Conservation (phyloP, 1,284 basidiomycete species). For the Sporisorium sorghi region DNA sequence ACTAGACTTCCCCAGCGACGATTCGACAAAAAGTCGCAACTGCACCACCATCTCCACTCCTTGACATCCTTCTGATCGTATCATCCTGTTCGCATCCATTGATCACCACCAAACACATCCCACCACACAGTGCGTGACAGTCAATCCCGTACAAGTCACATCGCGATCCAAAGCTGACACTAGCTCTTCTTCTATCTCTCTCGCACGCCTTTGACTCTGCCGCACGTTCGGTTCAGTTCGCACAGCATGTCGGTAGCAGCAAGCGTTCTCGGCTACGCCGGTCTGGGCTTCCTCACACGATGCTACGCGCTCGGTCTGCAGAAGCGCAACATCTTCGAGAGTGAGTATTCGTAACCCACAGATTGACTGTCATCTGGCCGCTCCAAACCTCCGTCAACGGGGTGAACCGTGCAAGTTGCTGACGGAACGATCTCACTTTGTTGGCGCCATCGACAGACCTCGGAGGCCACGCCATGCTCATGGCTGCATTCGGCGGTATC, state of each 20-base stretch:
- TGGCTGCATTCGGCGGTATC: constrained; percentile 59
- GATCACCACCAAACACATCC: not conserved
- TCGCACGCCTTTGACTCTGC: no score
- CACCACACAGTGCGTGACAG: constrained; percentile 17
- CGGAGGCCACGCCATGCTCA: constrained; percentile 63
- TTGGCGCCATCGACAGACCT: constrained; percentile 44
- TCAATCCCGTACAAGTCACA: not conserved
- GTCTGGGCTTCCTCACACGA: constrained; percentile 66
- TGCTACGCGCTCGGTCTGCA: constrained; percentile 68
- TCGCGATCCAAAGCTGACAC: constrained; percentile 1
- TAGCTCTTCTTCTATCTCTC: not conserved
- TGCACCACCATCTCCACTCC: constrained; percentile 24
- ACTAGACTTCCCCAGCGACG: constrained; percentile 8
- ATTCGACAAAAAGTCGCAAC: constrained; percentile 8
- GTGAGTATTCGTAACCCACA: constrained; percentile 44
- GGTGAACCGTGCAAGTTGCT: no score
- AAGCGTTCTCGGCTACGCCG: constrained; percentile 67
- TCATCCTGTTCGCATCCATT: constrained; percentile 12
- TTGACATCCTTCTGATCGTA: constrained; percentile 8
- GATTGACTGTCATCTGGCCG: not conserved
- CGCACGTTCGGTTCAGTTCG: no score
- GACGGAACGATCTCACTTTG: no score
- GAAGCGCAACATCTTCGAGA: constrained; percentile 68
- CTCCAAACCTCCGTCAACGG: no score
- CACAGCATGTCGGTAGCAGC: constrained; percentile 45